Base-by-base conservation (phyloP, 1,284 basidiomycete species). In the Kalmanozyma brasiliensis region DNA sequence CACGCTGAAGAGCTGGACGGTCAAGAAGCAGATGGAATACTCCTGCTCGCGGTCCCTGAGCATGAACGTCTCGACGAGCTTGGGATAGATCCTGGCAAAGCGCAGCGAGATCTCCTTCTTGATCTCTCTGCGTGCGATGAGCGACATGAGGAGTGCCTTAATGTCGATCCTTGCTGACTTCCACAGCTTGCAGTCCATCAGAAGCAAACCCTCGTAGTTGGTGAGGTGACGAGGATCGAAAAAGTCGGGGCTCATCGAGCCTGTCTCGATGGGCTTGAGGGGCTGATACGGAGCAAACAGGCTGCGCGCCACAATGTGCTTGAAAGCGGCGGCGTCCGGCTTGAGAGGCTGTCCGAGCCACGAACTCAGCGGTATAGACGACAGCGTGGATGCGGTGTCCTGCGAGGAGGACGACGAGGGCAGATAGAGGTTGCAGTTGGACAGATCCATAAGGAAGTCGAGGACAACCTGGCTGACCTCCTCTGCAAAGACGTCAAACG, bases 401-500 rank as follows among this genome's bases (percentile, higher is more conserved):
- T 46, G 60, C 43, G 47, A 42, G 3, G 51, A 52, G 22, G 42
- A 57, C 8, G 72, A 42, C 6, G 51, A 52, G 22, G 42, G 60
- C 8, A 73, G 29, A 26, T 77, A 80, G 34, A 80, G 51, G 17
- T 76, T 66, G 43, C 61, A 69, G 47, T 77, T 73, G 16, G 77
- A 71, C 3, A 82, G 51, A 47, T 82, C 80, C 40, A 76, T 61
- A 45, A 82, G 38, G 43, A 78, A 71, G 44, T 53, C 52, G 26
- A 81, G 52, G 14, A 82, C 66, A 34, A 63, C 47, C 1, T 88
- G 89, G 7, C 88, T 89, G 16, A 94, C 86, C 79, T 95, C 90
- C 80, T 98, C 95, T 64, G 90, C 88, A 80, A 93, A 97, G 0
- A 91, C 90, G 77, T 97, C 93, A 75, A 91, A 90, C 3, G 92